These are phyloP conservation scores for Platanus orientalis DNA, from an alignment of 164 flowering plant species.

Conservation along the genomic window DNA sequence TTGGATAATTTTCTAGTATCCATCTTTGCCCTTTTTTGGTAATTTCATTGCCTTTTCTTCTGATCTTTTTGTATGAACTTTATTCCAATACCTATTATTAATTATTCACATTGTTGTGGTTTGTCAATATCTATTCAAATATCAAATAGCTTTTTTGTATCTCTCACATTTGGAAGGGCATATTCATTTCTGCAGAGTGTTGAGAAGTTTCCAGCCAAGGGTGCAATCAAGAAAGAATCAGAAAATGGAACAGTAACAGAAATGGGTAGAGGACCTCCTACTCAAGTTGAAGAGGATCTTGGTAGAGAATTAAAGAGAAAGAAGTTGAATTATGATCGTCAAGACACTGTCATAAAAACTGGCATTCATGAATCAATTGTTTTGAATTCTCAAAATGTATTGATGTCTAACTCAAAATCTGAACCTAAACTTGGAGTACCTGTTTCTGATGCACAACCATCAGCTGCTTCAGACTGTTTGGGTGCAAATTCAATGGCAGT, in stretches of 20 bases:
- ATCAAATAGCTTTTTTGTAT: too few relatives aligned
- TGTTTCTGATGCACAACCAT: constrained; percentile 9
- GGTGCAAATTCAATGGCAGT: constrained; percentile 4
- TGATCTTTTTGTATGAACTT: too few relatives aligned
- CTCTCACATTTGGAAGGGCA: not conserved
- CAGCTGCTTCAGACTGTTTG: constrained; percentile 9
- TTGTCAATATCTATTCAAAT: too few relatives aligned
- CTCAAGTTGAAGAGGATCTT: constrained; percentile 15
- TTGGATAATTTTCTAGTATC: too few relatives aligned
- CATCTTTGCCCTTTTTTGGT: too few relatives aligned
- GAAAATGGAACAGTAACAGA: constrained; percentile 9
- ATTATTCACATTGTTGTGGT: too few relatives aligned
- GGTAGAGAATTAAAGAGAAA: constrained; percentile 41
- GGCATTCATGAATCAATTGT: constrained; percentile 3
- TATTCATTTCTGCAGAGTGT: constrained; percentile 25
- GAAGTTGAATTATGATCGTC: constrained; percentile 19
- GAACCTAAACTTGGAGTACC: constrained; percentile 7
- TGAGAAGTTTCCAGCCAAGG: constrained; percentile 13
- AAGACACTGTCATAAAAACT: not conserved
- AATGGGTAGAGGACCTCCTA: constrained; percentile 3
- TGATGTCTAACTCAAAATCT: constrained; percentile 8
- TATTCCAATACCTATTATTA: too few relatives aligned
- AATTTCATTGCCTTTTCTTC: too few relatives aligned
- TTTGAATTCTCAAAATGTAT: constrained; percentile 10
- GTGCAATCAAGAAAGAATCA: constrained; percentile 5